Conservation (phyloP, 2,329 filamentous ascomycete species). For the Corynespora cassiicola region DNA sequence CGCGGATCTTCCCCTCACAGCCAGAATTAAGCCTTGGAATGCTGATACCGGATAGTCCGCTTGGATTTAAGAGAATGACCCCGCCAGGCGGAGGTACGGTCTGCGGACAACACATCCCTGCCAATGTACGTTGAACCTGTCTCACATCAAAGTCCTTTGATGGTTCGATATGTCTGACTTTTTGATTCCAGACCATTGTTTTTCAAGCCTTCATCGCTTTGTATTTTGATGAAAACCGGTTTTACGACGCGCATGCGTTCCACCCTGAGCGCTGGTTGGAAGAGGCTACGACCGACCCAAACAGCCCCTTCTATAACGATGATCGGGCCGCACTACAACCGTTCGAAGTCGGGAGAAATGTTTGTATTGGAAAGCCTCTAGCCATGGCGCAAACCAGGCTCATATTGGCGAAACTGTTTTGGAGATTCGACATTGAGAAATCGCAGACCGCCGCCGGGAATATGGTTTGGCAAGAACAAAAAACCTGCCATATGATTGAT, state of each 20-base stretch:
- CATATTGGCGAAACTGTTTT: conserved; percentile 17
- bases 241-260: conserved; percentile 6
- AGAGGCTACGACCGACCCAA: conserved; percentile 1
- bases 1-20: not conserved
- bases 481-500: conserved; percentile 4
- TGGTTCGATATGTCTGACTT: not conserved
- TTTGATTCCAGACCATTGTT: conserved; percentile 2
- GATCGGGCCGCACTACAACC: conserved; percentile 22
- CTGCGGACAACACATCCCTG: conserved; percentile 36
- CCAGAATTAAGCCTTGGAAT: not conserved
- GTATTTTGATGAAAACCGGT: not conserved
- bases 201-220: not conserved
- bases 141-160: not conserved
- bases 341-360: conserved; percentile 18
- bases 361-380: conserved; percentile 19
- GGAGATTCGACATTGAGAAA: conserved; percentile 16
- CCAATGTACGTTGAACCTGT: conserved; percentile 11
- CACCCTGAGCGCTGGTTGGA: conserved; percentile 14
- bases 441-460: conserved; percentile 10
- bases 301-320: conserved; percentile 24
- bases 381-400: conserved; percentile 26
- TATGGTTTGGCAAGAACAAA: conserved; percentile 10
- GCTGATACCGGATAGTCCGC: conserved; percentile 24
- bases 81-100: conserved; percentile 35
- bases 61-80: conserved; percentile 31